A percentile compares a stretch with the other conserved stretches of the same genome.
phyloP scores from a whole-genome alignment of 805 yeast genomes.

The Candida tammaniensis region DNA sequence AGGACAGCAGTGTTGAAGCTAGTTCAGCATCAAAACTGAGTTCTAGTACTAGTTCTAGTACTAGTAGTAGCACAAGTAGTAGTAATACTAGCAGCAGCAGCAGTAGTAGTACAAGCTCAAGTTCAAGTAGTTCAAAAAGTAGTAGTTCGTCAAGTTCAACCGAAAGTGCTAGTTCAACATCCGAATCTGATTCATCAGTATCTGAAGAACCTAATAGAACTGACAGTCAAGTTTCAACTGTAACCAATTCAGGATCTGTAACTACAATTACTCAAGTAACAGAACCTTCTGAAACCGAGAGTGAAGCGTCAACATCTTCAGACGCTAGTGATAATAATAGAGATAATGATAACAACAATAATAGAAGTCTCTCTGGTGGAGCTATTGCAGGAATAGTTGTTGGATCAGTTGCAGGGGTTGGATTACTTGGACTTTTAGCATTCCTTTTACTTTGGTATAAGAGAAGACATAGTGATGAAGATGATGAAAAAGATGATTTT shows the following conservation, averaged over 20 bases:
- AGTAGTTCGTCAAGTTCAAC: conserved; percentile 4
- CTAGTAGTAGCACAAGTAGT: conserved; percentile 13
- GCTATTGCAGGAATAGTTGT: conserved; percentile 43
- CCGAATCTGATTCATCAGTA: conserved; percentile 2
- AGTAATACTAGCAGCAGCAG: conserved; percentile 9
- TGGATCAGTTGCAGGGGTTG: conserved; percentile 40
- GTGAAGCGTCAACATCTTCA: conserved; percentile 14
- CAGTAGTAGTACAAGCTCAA: conserved; percentile 1
- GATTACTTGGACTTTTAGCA: conserved; percentile 30
- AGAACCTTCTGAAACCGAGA: conserved; percentile 1
- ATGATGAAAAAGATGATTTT: conserved; percentile 40
- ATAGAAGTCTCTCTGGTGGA: conserved; percentile 28
- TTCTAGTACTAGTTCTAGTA: conserved; percentile 10
- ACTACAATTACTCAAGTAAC: conserved; percentile 12
- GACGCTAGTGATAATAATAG: not conserved
- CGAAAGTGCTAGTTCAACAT: conserved; percentile 4
- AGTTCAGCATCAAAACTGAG: conserved; percentile 8
- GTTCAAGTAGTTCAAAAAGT: conserved; percentile 14
- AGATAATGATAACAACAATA: conserved; percentile 5
- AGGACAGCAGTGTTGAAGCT: conserved; percentile 19
- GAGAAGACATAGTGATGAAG: conserved; percentile 31
- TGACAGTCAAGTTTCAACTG: conserved; percentile 9
- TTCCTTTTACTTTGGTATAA: conserved; percentile 40
- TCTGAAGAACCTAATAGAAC: not conserved
- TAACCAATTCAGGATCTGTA: conserved; percentile 8